These are phyloP conservation scores for Plantago rigida DNA, from an alignment of 305 asterid genomes.

Conservation along the genomic window DNA sequence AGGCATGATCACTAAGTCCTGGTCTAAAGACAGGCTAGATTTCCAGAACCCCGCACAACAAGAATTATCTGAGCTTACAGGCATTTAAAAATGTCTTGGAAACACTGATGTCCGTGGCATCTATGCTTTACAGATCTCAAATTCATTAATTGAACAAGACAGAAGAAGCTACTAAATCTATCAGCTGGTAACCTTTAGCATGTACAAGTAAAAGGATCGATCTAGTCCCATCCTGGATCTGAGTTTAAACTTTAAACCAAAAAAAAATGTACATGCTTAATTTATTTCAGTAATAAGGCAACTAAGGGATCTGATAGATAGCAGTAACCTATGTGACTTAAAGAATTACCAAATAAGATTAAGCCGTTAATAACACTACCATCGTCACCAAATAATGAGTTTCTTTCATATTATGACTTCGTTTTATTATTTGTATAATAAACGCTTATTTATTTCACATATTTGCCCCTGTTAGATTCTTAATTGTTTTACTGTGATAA, in stretches of 20 bases:
- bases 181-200: slow-evolving; percentile 5
- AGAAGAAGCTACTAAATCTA: neutral
- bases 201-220: neutral
- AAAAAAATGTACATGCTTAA: neutral
- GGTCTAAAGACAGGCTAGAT: slow-evolving; percentile 14
- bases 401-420: no score
- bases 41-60: neutral
- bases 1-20: slow-evolving; percentile 10
- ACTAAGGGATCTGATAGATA: slow-evolving; percentile 3
- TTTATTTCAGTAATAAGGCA: neutral
- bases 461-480: no score
- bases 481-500: no score
- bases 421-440: no score
- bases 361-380: no score
- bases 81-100: neutral
- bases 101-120: neutral
- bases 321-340: slow-evolving; percentile 1
- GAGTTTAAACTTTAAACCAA: neutral
- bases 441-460: no score
- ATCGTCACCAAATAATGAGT: no score
- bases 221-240: slow-evolving; percentile 5
- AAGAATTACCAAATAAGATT: no score
- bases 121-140: neutral
- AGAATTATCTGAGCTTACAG: neutral
- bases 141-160: neutral